Evolutionary conservation across 1,284 basidiomycete genomes (phyloP), one percentile per base, ranked within the genome.

Genomic region (Cutaneotrichosporon sp.): DNA sequence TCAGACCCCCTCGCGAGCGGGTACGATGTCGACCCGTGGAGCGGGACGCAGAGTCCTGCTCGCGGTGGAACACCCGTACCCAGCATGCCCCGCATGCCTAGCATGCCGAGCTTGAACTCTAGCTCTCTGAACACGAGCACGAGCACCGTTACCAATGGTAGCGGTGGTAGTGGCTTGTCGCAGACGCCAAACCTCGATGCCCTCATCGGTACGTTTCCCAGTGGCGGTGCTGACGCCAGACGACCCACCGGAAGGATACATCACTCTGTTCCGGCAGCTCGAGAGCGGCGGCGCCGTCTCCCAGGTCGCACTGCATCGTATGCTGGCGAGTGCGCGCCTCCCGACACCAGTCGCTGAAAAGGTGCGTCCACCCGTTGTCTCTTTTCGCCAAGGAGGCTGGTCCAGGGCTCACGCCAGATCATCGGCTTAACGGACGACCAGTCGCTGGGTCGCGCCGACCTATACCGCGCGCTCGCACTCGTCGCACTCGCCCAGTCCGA

Each of bases 401-500:
- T 21, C 34, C 14, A 21, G 36, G 34, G 14, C 59, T 63, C 51
- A 62, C 50, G 22, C 52, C 56, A 92, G 90, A 92, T 93, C 69
- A 88, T 93, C 60, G 91, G 88, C 76, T 82, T 92, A 38, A 90
- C 65, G 0, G 64, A 47, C 42, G 47, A 56, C n/a, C 40, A 57
- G 5, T 32, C 61, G 8, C 42, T 68, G 13, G 13, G 47, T 30
- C 70, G 74, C 16, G 68, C 76, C 31, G 92, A 95, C 74, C 92
- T 94, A 81, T 94, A 90, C 76, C 89, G 92, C 32, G 89, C 92
- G 16, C 80, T 96, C 21, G 91, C 90, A 11, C 84, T 96, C 16
- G 90, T 90, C 60, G 90, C 91, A 6, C 82, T 93, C 22, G 90
- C 90, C n/a, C 92, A 72, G 67, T 66, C 68, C 16, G 67, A 52